Conservation (phyloP, 225 moss, liverwort and hornwort genomes). For the Marchantia paleacea region DNA sequence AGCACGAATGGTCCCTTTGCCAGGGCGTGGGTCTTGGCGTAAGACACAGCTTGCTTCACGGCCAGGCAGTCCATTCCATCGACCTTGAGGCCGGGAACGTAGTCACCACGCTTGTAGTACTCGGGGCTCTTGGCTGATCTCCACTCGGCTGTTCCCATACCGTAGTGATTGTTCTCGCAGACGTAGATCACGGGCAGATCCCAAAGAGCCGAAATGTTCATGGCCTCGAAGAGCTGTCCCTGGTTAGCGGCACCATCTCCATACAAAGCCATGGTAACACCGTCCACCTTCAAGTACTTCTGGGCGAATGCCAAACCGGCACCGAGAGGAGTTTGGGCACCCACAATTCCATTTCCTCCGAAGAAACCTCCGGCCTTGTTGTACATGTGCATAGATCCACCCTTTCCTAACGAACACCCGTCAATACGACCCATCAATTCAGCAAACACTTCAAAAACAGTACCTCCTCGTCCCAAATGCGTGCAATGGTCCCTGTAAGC, state of each 20-base stretch:
- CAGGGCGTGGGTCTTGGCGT: constrained; percentile 70
- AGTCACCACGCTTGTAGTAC: constrained; percentile 93
- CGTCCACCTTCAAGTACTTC: constrained; percentile 92
- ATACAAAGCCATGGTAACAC: constrained; percentile 81
- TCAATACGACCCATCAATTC: constrained; percentile 93
- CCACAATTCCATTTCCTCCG: constrained; percentile 95
- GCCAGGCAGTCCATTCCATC: constrained; percentile 62
- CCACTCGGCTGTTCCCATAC: constrained; percentile 98
- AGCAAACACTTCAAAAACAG: constrained; percentile 78
- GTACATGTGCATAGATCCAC: constrained; percentile 93
- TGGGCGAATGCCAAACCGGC: constrained; percentile 94
- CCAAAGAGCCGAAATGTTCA: constrained; percentile 98
- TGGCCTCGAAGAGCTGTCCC: constrained; percentile 96
- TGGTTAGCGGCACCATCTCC: constrained; percentile 98
- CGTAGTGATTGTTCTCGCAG: constrained; percentile 99
- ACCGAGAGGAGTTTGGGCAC: constrained; percentile 91
- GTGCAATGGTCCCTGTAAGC: constrained; percentile 83
- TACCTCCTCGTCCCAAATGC: constrained; percentile 79
- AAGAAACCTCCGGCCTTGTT: constrained; percentile 80
- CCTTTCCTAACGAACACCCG: constrained; percentile 69
- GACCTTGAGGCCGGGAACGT: constrained; percentile 91
- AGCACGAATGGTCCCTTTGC: constrained; percentile 82
- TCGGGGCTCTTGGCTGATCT: constrained; percentile 96
- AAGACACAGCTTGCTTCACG: constrained; percentile 91
- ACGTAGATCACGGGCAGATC: constrained; percentile 79